Conservation (phyloP, 2,329 filamentous ascomycete species). For the Penicillium sp. region DNA sequence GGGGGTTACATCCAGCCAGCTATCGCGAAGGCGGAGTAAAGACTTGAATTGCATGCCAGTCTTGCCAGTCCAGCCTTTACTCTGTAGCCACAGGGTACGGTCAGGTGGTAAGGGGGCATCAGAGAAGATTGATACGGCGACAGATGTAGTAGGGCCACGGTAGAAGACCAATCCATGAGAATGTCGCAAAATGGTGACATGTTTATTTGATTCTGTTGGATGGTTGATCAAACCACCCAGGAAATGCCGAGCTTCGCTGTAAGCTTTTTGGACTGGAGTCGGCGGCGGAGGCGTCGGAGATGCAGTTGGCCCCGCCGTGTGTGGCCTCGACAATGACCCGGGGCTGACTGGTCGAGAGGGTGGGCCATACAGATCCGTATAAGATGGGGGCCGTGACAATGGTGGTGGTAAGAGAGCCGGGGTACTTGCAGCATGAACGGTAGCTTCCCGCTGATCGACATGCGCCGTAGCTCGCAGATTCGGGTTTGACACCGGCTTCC, state of each 20-base stretch:
- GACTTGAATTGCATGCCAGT: slow-evolving; percentile 67
- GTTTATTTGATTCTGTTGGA: slow-evolving; percentile 63
- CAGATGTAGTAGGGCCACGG: slow-evolving; percentile 61
- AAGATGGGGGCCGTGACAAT: slow-evolving; percentile 19
- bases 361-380: slow-evolving; percentile 21
- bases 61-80: slow-evolving; percentile 66
- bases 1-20: slow-evolving; percentile 70
- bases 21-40: slow-evolving; percentile 57
- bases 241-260: slow-evolving; percentile 61
- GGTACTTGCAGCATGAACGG: slow-evolving; percentile 10
- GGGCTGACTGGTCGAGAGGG: background rate
- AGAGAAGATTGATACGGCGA: slow-evolving; percentile 64
- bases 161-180: slow-evolving; percentile 65
- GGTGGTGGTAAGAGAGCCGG: slow-evolving; percentile 11
- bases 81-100: slow-evolving; percentile 66
- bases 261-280: slow-evolving; percentile 35
- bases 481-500: slow-evolving; percentile 27
- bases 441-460: slow-evolving; percentile 12
- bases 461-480: slow-evolving; percentile 21
- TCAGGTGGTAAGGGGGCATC: slow-evolving; percentile 57
- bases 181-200: slow-evolving; percentile 67
- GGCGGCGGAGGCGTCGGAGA: slow-evolving; percentile 6
- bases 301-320: slow-evolving; percentile 14
- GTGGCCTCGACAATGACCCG: slow-evolving; percentile 11
- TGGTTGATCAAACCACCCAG: slow-evolving; percentile 64